These are phyloP conservation scores for Trichosporon inkin DNA, from an alignment of 1,284 basidiomycete genomes.

Conservation along the genomic window DNA sequence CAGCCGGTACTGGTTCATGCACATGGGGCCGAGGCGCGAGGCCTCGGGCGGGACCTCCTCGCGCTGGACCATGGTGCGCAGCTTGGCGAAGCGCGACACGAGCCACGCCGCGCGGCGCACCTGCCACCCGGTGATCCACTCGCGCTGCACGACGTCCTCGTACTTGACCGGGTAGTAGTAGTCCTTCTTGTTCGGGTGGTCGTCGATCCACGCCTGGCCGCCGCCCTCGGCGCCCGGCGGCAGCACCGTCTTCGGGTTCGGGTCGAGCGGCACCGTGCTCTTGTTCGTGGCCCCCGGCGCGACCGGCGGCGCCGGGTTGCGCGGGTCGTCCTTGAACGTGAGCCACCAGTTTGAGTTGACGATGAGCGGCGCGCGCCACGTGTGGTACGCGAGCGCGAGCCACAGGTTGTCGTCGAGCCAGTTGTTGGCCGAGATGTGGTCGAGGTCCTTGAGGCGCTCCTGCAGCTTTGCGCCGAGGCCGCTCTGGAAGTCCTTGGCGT, in stretches of 20 bases:
- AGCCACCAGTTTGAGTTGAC: slow-evolving; percentile 99
- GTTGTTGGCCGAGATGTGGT: slow-evolving; percentile 78
- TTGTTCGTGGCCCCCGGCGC: slow-evolving; percentile 22
- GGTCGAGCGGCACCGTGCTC: slow-evolving; percentile 23
- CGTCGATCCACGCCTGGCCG: slow-evolving; percentile 54
- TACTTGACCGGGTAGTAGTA: slow-evolving; percentile 36
- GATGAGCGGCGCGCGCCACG: slow-evolving; percentile 79
- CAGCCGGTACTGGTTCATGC: slow-evolving; percentile 58
- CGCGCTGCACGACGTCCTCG: slow-evolving; percentile 41
- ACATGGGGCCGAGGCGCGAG: slow-evolving; percentile 56
- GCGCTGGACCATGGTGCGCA: slow-evolving; percentile 61
- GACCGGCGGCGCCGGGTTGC: slow-evolving; percentile 47
- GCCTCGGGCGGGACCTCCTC: slow-evolving; percentile 57
- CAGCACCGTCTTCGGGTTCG: slow-evolving; percentile 26
- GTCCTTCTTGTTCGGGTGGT: slow-evolving; percentile 41
- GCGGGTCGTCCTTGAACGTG: slow-evolving; percentile 61
- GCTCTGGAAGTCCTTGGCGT: slow-evolving; percentile 64
- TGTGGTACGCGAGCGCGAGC: slow-evolving; percentile 83
- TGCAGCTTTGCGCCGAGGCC: slow-evolving; percentile 72
- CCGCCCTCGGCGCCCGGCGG: slow-evolving; percentile 34
- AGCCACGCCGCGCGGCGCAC: slow-evolving; percentile 81
- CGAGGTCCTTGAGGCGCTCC: slow-evolving; percentile 76
- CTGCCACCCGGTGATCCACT: slow-evolving; percentile 73
- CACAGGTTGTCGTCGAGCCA: slow-evolving; percentile 97
- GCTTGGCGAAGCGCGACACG: slow-evolving; percentile 68